Conservation (phyloP, 2,329 filamentous ascomycete genomes). For the Helminthosporium solani region DNA sequence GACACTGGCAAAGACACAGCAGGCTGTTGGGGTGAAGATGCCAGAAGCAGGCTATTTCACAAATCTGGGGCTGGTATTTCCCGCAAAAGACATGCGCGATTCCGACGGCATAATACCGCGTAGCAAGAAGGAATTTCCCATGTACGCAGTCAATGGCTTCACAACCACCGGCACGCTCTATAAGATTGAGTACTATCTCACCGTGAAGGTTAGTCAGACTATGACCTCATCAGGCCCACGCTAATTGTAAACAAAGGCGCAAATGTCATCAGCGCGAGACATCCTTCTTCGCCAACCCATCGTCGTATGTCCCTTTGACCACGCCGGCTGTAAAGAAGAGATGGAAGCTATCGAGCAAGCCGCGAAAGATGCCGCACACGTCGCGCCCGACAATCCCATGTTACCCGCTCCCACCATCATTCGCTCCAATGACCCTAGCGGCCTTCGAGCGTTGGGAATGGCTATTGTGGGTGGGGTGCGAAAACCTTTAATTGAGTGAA, state of each 20-base stretch:
- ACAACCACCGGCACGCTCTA: conserved; percentile 93
- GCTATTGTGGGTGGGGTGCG: conserved; percentile 62
- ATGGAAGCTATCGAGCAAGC: conserved; percentile 98
- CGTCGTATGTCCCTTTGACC: conserved; percentile 92
- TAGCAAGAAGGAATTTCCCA: conserved; percentile 82
- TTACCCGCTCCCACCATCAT: conserved; percentile 84
- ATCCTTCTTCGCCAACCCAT: conserved; percentile 89
- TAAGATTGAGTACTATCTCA: conserved; percentile 97
- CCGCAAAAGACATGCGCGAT: conserved; percentile 84
- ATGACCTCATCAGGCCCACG: not conserved
- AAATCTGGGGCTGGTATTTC: conserved; percentile 87
- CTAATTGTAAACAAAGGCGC: conserved; percentile 62
- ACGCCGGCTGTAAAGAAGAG: conserved; percentile 94
- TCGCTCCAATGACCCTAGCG: conserved; percentile 69
- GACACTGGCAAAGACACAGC: conserved; percentile 78
- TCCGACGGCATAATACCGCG: conserved; percentile 82
- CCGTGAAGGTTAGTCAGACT: conserved; percentile 70
- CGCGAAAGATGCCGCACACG: conserved; percentile 84
- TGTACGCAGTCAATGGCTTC: conserved; percentile 85
- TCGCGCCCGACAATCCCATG: conserved; percentile 89
- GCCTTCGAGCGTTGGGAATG: conserved; percentile 61
- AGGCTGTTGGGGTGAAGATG: conserved; percentile 78
- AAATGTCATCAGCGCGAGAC: conserved; percentile 83
- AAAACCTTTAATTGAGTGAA: conserved; percentile 67
- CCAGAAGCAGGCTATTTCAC: conserved; percentile 91